Evolutionary conservation across 306 rosid species (phyloP).

Genomic region (Albizia julibrissin): DNA sequence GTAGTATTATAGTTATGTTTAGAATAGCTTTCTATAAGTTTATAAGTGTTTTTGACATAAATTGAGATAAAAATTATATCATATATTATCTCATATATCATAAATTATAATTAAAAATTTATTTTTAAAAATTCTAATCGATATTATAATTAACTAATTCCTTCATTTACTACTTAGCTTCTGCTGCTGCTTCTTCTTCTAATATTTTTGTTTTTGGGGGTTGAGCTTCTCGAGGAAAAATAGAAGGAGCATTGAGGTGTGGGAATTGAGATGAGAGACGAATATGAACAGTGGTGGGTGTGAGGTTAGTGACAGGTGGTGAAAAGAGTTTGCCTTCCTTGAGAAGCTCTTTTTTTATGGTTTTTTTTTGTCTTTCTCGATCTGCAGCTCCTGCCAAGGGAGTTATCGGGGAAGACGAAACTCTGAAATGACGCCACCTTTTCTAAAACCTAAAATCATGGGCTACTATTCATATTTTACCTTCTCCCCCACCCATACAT

Average conservation of each 20-base stretch:
- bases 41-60: too few relatives aligned
- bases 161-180: too few relatives aligned
- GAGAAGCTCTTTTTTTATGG: not conserved
- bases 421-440: not conserved
- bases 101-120: too few relatives aligned
- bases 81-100: too few relatives aligned
- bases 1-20: too few relatives aligned
- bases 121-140: too few relatives aligned
- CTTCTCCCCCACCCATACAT: not conserved
- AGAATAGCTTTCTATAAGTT: too few relatives aligned
- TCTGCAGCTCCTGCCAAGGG: not conserved
- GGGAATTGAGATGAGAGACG: not conserved
- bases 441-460: not conserved
- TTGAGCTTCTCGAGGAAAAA: not conserved
- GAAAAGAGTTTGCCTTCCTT: conserved; percentile 17
- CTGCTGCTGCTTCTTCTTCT: too few relatives aligned
- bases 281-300: conserved; percentile 42
- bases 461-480: not conserved
- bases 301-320: not conserved
- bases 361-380: not conserved
- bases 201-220: not conserved
- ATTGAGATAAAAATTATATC: too few relatives aligned
- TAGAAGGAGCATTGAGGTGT: not conserved
- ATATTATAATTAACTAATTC: too few relatives aligned
- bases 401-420: not conserved